Evolutionary conservation across 805 yeast species (phyloP), one percentile per base, ranked within the genome.

Genomic region (Ogataea allantospora): DNA sequence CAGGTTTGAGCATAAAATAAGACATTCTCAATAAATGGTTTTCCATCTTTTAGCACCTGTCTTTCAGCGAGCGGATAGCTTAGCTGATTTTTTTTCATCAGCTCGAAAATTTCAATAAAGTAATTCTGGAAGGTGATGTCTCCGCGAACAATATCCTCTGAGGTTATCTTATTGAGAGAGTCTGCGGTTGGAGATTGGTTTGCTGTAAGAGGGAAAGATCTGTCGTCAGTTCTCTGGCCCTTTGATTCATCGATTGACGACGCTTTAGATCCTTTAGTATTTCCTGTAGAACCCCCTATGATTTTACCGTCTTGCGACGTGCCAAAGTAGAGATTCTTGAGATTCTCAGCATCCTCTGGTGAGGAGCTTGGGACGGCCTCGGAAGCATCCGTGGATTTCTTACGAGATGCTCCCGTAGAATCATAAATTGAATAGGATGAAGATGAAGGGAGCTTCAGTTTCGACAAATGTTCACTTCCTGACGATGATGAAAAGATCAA

Each of bases 11-110:
- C 58, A 37, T 29, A 46, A 23, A 56, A 54, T 14, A 58, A 42
- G 19, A 60, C 61, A 33, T 56, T 59, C 40, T 59, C 62, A 37
- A 59, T 58, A 34, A 53, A 48, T 1, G 64, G 63, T 34, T 60
- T 58, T 32, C 63, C 63, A 40, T 58, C 53, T 40, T 57, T 51
- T 21, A 58, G 43, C 7, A 35, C 40, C 46, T 48, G 46, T 45
- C 66, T 51, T 43, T 62, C 59, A 18, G 47, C 51, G 16, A 61
- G 44, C 7, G 66, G 66, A 40, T 54, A 57, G 23, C 57, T 52
- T 21, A 61, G 38, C 31, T 51, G 55, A 33, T 60, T 60, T 15
- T 50, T 51, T 27, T 46, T 44, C 47, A 60, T 54, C 21, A 58
- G 36, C 35, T 57, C 56, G 27, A 60, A 57, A 7, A 60, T 53